A percentile compares a stretch with the other conserved stretches of the same genome.
phyloP scores from a whole-genome alignment of 106 monocot genomes.

The Dactylorhiza incarnata region DNA sequence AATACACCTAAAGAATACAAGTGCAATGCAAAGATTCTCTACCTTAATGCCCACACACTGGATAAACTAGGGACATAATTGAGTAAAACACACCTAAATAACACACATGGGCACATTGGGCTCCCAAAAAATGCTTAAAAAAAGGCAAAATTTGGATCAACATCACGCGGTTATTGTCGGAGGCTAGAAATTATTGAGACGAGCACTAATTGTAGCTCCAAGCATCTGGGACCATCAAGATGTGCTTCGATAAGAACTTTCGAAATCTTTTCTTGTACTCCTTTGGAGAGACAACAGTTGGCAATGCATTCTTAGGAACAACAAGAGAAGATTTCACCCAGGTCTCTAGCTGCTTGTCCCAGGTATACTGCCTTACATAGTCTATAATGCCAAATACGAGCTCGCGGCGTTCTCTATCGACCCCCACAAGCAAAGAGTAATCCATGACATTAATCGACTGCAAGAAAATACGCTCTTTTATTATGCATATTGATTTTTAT shows the following conservation, averaged over 20 bases:
- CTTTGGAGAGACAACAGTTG: slow-evolving; percentile 88
- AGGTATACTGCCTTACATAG: slow-evolving; percentile 94
- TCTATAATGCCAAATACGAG: slow-evolving; percentile 99
- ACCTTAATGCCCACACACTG: not conserved
- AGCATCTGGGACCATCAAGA: slow-evolving; percentile 71
- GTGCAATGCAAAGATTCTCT: not conserved
- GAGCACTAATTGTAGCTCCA: slow-evolving; percentile 36
- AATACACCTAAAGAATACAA: not conserved
- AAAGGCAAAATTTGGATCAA: not conserved
- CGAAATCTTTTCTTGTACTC: slow-evolving; percentile 96
- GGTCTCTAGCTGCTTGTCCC: slow-evolving; percentile 97
- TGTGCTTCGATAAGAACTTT: slow-evolving; percentile 78
- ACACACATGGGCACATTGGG: not conserved
- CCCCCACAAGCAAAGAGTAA: slow-evolving; percentile 91
- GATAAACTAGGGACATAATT: not conserved
- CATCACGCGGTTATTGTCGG: not conserved
- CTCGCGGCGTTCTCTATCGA: slow-evolving; percentile 66
- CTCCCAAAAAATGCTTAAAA: not conserved
- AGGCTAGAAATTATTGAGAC: not conserved
- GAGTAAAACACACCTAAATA: not conserved
- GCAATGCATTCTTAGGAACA: slow-evolving; percentile 76
- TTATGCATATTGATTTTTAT: not conserved
- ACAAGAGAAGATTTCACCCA: slow-evolving; percentile 85
- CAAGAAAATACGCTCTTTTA: not conserved
- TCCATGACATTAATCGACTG: slow-evolving; percentile 99